Evolutionary conservation across 192 early-diverging fungal genomes (phyloP), one percentile per base, ranked within the genome.

Genomic region (Radiomyces spectabilis): DNA sequence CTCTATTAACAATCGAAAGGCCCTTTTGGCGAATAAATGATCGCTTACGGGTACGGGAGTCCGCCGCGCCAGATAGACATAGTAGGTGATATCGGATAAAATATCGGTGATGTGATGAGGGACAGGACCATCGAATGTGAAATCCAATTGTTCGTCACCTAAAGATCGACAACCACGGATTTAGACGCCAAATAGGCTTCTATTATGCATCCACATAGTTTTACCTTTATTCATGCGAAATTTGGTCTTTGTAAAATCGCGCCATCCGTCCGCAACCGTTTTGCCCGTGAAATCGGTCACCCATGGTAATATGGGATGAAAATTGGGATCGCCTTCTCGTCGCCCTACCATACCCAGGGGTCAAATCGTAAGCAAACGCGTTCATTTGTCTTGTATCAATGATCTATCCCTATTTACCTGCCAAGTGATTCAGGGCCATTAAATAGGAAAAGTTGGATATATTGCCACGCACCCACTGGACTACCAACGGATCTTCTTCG

Each of bases 361-460:
- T 54, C 27, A 35, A 45, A 16, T 59, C 1, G 16, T 25, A 7
- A 43, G 50, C 22, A 15, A 3, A 12, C 5, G 5, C 41, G 8
- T 18, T 13, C 13, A 35, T 35, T 8, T 35, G 6, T 35, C n/a
- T 42, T 42, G n/a, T 42, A 18, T 42, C 41, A 9, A 19, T 31
- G 13, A 52, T 15, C 38, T 27, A 8, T 19, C 12, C 21, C 19
- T 53, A 33, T 41, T 53, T 33, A 74, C 90, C 94, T 32, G 91
- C 89, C 1, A 93, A 58, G 12, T 87, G 82, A 57, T 98, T 98
- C 5, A 98, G 70, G 1, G 76, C 77, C 89, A 96, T 94, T 45
- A 98, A 52, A 62, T 98, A 98, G 46, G 92, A 87, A 63, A 86
- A 98, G 59, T 98, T 98, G 38, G 88, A 88, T 31, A 97, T 83